phyloP scores from a whole-genome alignment of 345 rosid genomes.

The Rhodomyrtus tomentosa region DNA sequence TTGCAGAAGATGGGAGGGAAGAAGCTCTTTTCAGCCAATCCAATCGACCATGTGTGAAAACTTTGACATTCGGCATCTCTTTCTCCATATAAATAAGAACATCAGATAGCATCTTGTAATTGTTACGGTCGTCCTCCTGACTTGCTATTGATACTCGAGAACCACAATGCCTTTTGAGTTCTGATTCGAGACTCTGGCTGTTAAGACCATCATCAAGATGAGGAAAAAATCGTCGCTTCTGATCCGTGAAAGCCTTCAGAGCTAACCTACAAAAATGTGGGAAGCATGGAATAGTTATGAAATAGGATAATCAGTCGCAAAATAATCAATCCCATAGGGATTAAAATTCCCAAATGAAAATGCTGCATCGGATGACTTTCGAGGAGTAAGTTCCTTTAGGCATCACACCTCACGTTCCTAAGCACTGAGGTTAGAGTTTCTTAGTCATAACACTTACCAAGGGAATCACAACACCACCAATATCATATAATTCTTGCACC shows the following conservation, averaged over 20 bases:
- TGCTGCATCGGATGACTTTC: not conserved
- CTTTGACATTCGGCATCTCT: slow-evolving; percentile 46
- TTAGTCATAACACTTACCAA: not conserved
- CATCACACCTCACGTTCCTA: not conserved
- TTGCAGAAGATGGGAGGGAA: slow-evolving; percentile 39
- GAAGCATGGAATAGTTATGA: not conserved
- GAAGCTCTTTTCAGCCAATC: slow-evolving; percentile 87
- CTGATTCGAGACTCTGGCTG: slow-evolving; percentile 25
- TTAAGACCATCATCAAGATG: slow-evolving; percentile 60
- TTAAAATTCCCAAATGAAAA: not conserved
- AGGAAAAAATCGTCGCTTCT: slow-evolving; percentile 79
- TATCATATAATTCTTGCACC: not conserved
- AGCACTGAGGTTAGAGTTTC: not conserved
- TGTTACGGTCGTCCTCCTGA: slow-evolving; percentile 31
- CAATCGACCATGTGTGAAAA: slow-evolving; percentile 57
- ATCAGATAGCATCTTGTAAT: slow-evolving; percentile 54
- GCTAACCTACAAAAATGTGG: slow-evolving; percentile 53
- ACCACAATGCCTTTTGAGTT: slow-evolving; percentile 34
- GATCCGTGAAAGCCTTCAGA: slow-evolving; percentile 90
- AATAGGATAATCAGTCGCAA: not conserved
- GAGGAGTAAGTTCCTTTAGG: not conserved
- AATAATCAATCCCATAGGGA: not conserved
- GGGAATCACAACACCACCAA: not conserved
- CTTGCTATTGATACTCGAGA: slow-evolving; percentile 16
- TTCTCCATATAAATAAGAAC: slow-evolving; percentile 46